Base-by-base conservation (phyloP, 2,329 filamentous ascomycete species). In the Fusarium pininemorale region DNA sequence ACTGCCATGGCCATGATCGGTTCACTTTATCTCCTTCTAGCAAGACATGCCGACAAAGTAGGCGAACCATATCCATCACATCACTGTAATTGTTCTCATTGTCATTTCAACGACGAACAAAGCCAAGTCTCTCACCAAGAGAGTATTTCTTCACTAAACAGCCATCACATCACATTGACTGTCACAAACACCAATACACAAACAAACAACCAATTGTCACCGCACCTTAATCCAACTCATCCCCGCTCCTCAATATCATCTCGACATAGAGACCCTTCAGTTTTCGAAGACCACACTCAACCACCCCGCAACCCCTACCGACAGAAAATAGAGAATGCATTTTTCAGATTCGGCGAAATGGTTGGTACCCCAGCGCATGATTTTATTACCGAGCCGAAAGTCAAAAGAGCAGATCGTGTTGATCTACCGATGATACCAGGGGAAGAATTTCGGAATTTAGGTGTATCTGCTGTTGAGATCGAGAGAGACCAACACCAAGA, bases 1-100 rank as follows among this genome's bases (percentile, higher is more conserved):
- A 90, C 90, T 5, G 84, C 80, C 0, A 81, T 93, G 20, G 90
- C 89, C 6, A 84, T 87, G 3, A 58, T 91, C 0, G 90, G 90
- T 0, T 92, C 90, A 0, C 74, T 92, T 0, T 91, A 90, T 60
- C 76, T 91, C 15, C 79, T 88, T 9, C 75, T 90, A 1, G 84
- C 84, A 1, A 62, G 75, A 22, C 70, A 63, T 9, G 67, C 60
- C 18, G 70, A 64, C 38, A 70, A 67, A 15, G 60, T 56, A 11
- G 51, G 38, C 11, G 30, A 55, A 14, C 35, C 61, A 0, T 59
- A 57, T 3, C 13, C 30, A 1, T 53, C 30, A 2, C 48, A 65
- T 20, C 58, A 63, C 24, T 78, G 77, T 13, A 68, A 59, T 10
- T 77, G 71, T 6, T 66, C 72, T 3, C 73, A 74, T 28, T 69